Conservation (phyloP, 108 stramenopile genomes). For the Craspedostauros australis region DNA sequence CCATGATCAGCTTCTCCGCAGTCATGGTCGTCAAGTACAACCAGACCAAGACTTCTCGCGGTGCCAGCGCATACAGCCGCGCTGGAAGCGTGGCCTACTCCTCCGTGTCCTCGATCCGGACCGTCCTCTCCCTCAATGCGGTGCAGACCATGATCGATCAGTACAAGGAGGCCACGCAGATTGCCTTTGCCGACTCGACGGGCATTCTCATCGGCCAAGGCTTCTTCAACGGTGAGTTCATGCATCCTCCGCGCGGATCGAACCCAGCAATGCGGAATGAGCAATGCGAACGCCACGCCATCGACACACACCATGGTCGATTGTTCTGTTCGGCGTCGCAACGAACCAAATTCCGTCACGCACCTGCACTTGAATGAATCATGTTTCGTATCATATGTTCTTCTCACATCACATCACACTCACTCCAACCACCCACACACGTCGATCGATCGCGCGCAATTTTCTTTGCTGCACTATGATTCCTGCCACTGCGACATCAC, state of each 20-base stretch:
- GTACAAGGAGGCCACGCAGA: slow-evolving; percentile 44
- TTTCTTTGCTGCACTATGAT: background rate
- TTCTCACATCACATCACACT: too few relatives aligned
- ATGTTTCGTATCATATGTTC: background rate
- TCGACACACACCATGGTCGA: too few relatives aligned
- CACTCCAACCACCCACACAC: too few relatives aligned
- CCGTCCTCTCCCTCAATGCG: slow-evolving; percentile 53
- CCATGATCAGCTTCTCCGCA: slow-evolving; percentile 40
- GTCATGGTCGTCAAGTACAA: slow-evolving; percentile 42
- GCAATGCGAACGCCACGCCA: too few relatives aligned
- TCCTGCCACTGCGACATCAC: background rate
- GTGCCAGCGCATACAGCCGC: slow-evolving; percentile 27
- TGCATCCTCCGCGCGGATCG: too few relatives aligned
- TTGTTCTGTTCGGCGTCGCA: too few relatives aligned
- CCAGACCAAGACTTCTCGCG: slow-evolving; percentile 26
- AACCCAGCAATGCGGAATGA: too few relatives aligned
- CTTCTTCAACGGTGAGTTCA: slow-evolving; percentile 42
- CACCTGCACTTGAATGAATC: too few relatives aligned
- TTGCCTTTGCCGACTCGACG: slow-evolving; percentile 42
- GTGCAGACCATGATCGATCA: slow-evolving; percentile 29
- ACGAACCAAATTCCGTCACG: too few relatives aligned
- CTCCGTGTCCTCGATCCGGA: slow-evolving; percentile 47
- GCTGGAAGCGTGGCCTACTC: slow-evolving; percentile 53
- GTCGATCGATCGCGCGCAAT: too few relatives aligned
- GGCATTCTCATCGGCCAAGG: slow-evolving; percentile 35